A percentile compares a stretch with the other conserved stretches of the same genome.
These are phyloP conservation scores for Ophiosphaerella herpotricha DNA, from an alignment of 2,329 filamentous ascomycete species.

Conservation along the genomic window DNA sequence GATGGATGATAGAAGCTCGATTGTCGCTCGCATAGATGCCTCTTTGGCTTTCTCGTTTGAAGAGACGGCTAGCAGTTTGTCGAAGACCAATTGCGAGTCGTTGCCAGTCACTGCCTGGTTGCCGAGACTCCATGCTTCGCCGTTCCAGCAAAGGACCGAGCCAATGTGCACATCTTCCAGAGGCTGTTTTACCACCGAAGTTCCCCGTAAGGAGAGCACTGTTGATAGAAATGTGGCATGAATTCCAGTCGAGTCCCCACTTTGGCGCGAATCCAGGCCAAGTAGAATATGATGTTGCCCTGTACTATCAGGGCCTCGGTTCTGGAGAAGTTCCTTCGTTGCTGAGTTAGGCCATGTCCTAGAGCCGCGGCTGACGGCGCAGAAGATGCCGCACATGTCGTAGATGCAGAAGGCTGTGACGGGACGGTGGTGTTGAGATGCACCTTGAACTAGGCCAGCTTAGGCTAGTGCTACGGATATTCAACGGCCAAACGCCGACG, in stretches of 20 bases:
- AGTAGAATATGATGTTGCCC: conserved; percentile 22
- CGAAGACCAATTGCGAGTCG: conserved; percentile 74
- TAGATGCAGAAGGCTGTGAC: conserved; percentile 7
- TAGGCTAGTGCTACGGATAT: conserved; percentile 16
- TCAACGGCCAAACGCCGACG: conserved; percentile 26
- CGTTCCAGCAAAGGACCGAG: conserved; percentile 92
- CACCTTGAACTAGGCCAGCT: not conserved
- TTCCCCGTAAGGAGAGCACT: conserved; percentile 86
- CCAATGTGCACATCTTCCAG: conserved; percentile 61
- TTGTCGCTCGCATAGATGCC: conserved; percentile 14
- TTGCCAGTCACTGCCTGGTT: conserved; percentile 68
- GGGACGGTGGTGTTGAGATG: conserved; percentile 14
- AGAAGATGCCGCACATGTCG: conserved; percentile 56
- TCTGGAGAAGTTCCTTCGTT: conserved; percentile 33
- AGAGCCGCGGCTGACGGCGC: conserved; percentile 48
- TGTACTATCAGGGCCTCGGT: conserved; percentile 40
- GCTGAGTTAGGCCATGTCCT: conserved; percentile 27
- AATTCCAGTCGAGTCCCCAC: conserved; percentile 11
- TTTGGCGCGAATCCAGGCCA: not conserved
- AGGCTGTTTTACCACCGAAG: conserved; percentile 73
- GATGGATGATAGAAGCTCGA: conserved; percentile 33
- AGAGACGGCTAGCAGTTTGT: conserved; percentile 54
- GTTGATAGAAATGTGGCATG: conserved; percentile 75
- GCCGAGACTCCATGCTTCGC: conserved; percentile 84
- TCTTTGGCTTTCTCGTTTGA: not conserved